Evolutionary conservation across 257 asterid genomes (phyloP), one percentile per base, ranked within the genome.

Genomic region (Solanum virginianum): DNA sequence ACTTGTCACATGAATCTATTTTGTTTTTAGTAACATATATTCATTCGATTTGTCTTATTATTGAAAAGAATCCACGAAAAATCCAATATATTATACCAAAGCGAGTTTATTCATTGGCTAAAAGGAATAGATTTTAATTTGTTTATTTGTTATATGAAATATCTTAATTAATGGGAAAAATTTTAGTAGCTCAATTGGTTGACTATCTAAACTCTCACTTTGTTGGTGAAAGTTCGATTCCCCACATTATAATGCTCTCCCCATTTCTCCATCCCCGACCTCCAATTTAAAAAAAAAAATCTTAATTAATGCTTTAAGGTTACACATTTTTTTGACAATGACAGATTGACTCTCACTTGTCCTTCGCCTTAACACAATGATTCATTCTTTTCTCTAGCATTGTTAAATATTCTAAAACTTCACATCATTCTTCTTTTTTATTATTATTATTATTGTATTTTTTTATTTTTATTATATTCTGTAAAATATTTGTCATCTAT

Each of bases 141-240:
- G 24, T 20, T 9, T 6, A 63, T 26, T 12, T 13, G 29, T 65
- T 26, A 29, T 29, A 66, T 15, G 13, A 66, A 15, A 29, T 18
- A 66, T 66, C 20, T 66, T 32, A 66, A 29, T 32, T 15, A 32
- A 24, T 1, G 18, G 2, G 32, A 2, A 0, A 29, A 29, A 29
- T 29, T 0, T 29, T 29, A 29, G 2, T 29, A 29, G 32, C 32
- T 29, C 2, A 29, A 0, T 29, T 29, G 2, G 2, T 29, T 29
- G 32, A 29, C 32, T 29, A 29, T 2, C 2, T 29, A 29, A 29
- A 29, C 0, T 32, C 1, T 32, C 1, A 32, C 0, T 32, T 32
- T 32, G 3, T 29, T 29, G 3, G 3, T 29, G 32, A 29, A 0
- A 4, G 0, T 0, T 32, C 0, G 0, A 32, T 32, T 32, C 36